Conservation (phyloP, 208 protist genomes). For the Trypanosoma congolense region DNA sequence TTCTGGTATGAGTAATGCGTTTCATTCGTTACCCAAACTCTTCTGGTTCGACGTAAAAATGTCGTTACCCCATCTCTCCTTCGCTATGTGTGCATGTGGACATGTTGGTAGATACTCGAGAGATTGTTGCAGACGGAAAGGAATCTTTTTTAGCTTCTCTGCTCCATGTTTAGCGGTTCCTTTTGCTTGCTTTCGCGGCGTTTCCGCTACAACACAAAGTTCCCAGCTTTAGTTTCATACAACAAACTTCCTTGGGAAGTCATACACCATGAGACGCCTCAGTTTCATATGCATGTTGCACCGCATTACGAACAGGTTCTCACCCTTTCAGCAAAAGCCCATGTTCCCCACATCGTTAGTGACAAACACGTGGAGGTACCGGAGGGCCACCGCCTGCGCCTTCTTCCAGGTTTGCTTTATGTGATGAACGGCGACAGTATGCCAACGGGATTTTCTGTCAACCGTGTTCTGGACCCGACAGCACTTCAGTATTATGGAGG, state of each 20-base stretch:
- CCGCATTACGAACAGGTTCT: slow-evolving; percentile 82
- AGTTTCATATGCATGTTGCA: slow-evolving; percentile 74
- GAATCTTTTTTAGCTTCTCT: no score
- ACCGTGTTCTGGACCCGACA: slow-evolving; percentile 47
- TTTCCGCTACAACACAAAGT: slow-evolving; percentile 78
- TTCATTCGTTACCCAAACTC: no score
- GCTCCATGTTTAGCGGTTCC: slow-evolving; percentile 33
- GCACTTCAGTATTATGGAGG: slow-evolving; percentile 82
- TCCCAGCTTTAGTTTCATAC: slow-evolving; percentile 82
- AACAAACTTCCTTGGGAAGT: slow-evolving; percentile 88
- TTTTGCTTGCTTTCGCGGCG: slow-evolving; percentile 25
- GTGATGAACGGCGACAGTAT: slow-evolving; percentile 27
- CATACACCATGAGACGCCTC: slow-evolving; percentile 59
- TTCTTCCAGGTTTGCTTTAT: slow-evolving; percentile 77
- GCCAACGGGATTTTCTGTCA: slow-evolving; percentile 43
- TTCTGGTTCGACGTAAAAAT: no score
- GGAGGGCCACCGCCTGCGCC: slow-evolving; percentile 44
- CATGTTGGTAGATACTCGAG: no score
- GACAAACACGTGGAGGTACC: slow-evolving; percentile 34
- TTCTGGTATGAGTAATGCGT: no score
- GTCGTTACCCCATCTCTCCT: no score
- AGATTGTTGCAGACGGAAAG: no score
- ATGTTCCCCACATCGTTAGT: slow-evolving; percentile 47
- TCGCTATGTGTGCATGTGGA: no score
- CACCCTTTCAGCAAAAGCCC: slow-evolving; percentile 46